These are phyloP conservation scores for Penicillium daleae DNA, from an alignment of 495 filamentous ascomycete species.

Conservation along the genomic window DNA sequence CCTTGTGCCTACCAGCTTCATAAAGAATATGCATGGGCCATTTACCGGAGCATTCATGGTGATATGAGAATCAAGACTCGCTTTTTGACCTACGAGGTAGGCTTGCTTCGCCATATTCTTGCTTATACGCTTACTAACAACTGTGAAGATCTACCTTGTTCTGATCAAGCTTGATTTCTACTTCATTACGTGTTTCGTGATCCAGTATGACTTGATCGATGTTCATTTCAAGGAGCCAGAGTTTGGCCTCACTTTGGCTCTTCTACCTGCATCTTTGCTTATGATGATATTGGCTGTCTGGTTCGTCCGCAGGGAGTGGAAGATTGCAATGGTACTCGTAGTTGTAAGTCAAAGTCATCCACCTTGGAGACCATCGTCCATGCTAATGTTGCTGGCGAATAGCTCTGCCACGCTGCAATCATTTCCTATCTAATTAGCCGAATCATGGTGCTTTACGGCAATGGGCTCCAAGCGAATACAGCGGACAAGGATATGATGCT, in stretches of 20 bases:
- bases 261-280: conserved; percentile 24
- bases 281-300: conserved; percentile 23
- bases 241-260: conserved; percentile 24
- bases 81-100: conserved; percentile 30
- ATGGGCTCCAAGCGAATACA: conserved; percentile 12
- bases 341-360: conserved; percentile 16
- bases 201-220: conserved; percentile 30
- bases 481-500: conserved; percentile 28
- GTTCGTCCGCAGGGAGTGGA: conserved; percentile 21
- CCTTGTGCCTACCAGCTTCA: conserved; percentile 25
- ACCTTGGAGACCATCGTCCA: background rate
- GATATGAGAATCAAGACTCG: conserved; percentile 13
- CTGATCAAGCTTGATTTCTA: conserved; percentile 25
- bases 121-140: background rate
- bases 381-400: background rate
- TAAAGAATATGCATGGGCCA: conserved; percentile 29
- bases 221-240: conserved; percentile 32
- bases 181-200: conserved; percentile 27
- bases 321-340: conserved; percentile 10
- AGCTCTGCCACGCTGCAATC: conserved; percentile 22
- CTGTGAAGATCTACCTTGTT: conserved; percentile 25
- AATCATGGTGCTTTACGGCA: conserved; percentile 22
- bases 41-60: conserved; percentile 28
- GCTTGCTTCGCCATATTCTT: background rate
- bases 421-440: conserved; percentile 26